Conservation (phyloP, 805 yeast species). For the Candida sithepensis region DNA sequence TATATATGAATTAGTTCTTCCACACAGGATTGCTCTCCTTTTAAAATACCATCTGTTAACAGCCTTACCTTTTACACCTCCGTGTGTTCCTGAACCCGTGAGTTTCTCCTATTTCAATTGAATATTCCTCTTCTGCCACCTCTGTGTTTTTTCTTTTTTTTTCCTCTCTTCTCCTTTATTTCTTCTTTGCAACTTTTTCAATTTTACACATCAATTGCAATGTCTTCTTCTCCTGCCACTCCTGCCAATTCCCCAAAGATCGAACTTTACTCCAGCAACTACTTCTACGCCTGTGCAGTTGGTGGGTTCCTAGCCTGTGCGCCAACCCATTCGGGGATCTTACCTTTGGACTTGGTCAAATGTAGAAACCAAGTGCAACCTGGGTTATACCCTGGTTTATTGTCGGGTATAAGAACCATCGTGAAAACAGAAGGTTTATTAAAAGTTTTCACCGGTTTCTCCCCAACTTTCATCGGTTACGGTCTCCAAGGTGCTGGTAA, state of each 20-base stretch:
- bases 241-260: too few relatives aligned
- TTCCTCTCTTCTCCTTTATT: background rate
- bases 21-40: background rate
- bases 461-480: conserved; percentile 91
- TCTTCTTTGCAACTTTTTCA: background rate
- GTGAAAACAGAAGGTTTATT: conserved; percentile 68
- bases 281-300: conserved; percentile 67
- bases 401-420: conserved; percentile 80
- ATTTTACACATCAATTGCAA: background rate
- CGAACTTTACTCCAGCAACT: conserved; percentile 55
- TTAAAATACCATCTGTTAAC: background rate
- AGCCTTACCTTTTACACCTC: too few relatives aligned
- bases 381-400: conserved; percentile 64
- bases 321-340: conserved; percentile 90
- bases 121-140: too few relatives aligned
- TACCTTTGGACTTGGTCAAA: conserved; percentile 91
- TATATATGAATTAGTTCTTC: too few relatives aligned
- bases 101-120: too few relatives aligned
- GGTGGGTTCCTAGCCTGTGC: conserved; percentile 92
- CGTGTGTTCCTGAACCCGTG: too few relatives aligned
- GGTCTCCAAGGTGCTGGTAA: conserved; percentile 97
- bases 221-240: too few relatives aligned
- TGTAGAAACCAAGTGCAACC: conserved; percentile 89
- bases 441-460: conserved; percentile 81
- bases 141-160: background rate